A percentile compares a stretch with the other conserved stretches of the same genome.
Evolutionary conservation across 257 asterid genomes (phyloP).

Genomic region (Leonotis leonurus): DNA sequence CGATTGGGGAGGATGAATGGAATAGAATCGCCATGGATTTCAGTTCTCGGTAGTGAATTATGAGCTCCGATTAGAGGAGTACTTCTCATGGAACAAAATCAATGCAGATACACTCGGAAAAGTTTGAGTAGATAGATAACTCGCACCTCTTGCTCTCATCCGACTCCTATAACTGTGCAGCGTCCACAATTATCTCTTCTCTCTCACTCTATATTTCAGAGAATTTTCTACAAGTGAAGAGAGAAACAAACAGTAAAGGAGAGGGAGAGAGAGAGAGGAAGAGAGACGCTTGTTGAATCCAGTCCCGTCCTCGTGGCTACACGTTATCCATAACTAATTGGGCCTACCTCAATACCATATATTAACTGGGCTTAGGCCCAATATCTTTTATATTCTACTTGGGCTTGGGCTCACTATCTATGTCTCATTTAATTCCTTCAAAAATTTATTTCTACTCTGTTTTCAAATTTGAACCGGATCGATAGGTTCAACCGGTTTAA

Average conservation of each 20-base stretch:
- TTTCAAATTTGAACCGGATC: too few species aligned
- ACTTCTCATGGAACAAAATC: background rate
- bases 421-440: too few species aligned
- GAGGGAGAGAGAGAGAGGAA: background rate
- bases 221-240: background rate
- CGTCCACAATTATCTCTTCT: background rate
- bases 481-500: too few species aligned
- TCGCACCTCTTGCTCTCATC: background rate
- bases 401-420: too few species aligned
- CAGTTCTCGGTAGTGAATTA: background rate
- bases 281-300: background rate
- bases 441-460: too few species aligned
- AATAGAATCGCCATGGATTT: constrained; percentile 49
- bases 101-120: background rate
- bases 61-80: background rate
- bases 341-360: background rate
- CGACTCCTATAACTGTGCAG: background rate
- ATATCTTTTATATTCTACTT: too few species aligned
- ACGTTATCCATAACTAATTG: background rate
- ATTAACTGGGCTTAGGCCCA: background rate
- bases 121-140: background rate
- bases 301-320: background rate
- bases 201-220: background rate
- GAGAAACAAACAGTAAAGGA: background rate
- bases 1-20: constrained; percentile 47